phyloP scores from a whole-genome alignment of 2,329 filamentous ascomycete species.

The Fusarium sp. region DNA sequence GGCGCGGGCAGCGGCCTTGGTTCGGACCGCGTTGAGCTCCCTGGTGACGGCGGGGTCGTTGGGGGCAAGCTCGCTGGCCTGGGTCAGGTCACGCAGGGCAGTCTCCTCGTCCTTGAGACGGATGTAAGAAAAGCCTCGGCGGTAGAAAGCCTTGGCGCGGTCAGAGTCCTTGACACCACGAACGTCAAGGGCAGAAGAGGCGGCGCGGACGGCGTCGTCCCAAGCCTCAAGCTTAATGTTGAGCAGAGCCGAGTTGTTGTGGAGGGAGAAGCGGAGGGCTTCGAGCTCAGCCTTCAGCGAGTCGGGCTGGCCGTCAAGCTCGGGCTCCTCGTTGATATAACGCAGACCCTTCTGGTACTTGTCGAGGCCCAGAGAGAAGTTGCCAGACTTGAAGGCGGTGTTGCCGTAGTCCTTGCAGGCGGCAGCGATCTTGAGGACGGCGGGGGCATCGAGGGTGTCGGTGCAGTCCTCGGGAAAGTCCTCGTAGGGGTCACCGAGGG shows the following conservation, averaged over 20 bases:
- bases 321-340: slow-evolving; percentile 88
- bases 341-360: slow-evolving; percentile 96
- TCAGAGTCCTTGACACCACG: slow-evolving; percentile 77
- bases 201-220: slow-evolving; percentile 76
- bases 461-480: slow-evolving; percentile 91
- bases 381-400: slow-evolving; percentile 86
- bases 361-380: slow-evolving; percentile 77
- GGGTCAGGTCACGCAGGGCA: slow-evolving; percentile 79
- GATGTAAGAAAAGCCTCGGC: slow-evolving; percentile 80
- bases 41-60: slow-evolving; percentile 79
- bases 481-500: slow-evolving; percentile 91
- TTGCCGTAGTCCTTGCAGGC: slow-evolving; percentile 95
- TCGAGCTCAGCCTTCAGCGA: slow-evolving; percentile 76
- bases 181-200: slow-evolving; percentile 79
- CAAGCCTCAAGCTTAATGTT: slow-evolving; percentile 83
- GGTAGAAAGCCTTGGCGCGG: slow-evolving; percentile 89
- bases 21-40: slow-evolving; percentile 84
- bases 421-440: slow-evolving; percentile 81
- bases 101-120: slow-evolving; percentile 87
- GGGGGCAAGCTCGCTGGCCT: slow-evolving; percentile 81
- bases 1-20: slow-evolving; percentile 75
- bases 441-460: slow-evolving; percentile 71
- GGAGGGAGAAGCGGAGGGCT: slow-evolving; percentile 83
- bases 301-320: slow-evolving; percentile 76
- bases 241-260: slow-evolving; percentile 89